These are phyloP conservation scores for Suillus fuscotomentosus DNA, from an alignment of 768 basidiomycete genomes.

Conservation along the genomic window DNA sequence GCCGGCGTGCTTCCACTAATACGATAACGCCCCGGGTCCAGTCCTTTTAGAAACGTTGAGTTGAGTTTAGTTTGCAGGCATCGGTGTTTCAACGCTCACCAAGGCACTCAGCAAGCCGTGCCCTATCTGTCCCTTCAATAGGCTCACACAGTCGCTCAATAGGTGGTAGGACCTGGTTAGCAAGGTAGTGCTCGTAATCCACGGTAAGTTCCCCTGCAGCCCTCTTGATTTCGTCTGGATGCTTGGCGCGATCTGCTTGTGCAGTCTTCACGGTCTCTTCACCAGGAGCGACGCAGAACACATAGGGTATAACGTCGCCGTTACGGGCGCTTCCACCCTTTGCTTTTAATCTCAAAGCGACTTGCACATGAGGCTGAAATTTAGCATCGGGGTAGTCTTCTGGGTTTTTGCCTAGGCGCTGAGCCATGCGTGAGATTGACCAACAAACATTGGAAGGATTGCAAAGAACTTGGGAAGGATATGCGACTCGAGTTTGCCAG, in stretches of 20 bases:
- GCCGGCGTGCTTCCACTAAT: conserved; percentile 49
- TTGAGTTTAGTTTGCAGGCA: conserved; percentile 6
- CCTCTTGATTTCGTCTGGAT: conserved; percentile 88
- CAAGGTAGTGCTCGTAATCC: conserved; percentile 90
- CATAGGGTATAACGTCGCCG: conserved; percentile 94
- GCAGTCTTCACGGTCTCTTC: conserved; percentile 67
- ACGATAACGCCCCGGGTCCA: conserved; percentile 59
- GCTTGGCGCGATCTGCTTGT: conserved; percentile 88
- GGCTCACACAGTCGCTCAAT: conserved; percentile 94
- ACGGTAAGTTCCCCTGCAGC: conserved; percentile 63
- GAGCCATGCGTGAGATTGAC: conserved; percentile 1
- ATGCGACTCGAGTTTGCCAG: too few species aligned
- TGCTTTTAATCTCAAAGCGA: conserved; percentile 86
- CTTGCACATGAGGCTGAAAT: conserved; percentile 94
- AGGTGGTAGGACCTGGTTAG: conserved; percentile 90
- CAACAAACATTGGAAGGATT: background rate
- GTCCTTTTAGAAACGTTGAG: conserved; percentile 36
- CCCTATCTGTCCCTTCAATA: conserved; percentile 92
- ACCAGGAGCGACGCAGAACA: conserved; percentile 83
- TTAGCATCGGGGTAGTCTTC: conserved; percentile 97
- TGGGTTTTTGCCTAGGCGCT: conserved; percentile 96
- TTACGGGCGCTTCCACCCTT: conserved; percentile 76
- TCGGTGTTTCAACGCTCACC: conserved; percentile 46
- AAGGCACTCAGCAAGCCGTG: conserved; percentile 91
- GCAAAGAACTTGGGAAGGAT: too few species aligned